Percentiles rank a stretch among this genome's conserved stretches.
Evolutionary conservation across 192 early-diverging fungal species (phyloP).

Genomic region (Backusella sp.): DNA sequence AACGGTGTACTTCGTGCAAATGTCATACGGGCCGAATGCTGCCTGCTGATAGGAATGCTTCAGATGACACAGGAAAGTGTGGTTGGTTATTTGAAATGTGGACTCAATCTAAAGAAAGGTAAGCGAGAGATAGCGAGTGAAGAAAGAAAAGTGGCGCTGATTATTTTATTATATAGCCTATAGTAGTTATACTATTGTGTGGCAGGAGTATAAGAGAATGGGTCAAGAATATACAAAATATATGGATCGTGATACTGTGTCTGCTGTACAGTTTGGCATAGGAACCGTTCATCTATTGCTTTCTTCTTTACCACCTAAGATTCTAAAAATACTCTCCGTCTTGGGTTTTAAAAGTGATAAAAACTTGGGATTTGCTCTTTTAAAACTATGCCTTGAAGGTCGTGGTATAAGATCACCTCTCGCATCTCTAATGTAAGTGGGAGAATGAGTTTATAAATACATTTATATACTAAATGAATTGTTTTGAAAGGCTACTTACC

Average conservation of each 20-base stretch:
- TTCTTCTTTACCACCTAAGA: slow-evolving; percentile 45
- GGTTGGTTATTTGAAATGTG: slow-evolving; percentile 48
- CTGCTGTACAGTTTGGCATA: slow-evolving; percentile 46
- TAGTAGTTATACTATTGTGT: slow-evolving; percentile 25
- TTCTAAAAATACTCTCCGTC: slow-evolving; percentile 41
- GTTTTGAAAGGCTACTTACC: slow-evolving; percentile 17
- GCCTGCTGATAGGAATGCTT: slow-evolving; percentile 45
- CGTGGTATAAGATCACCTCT: slow-evolving; percentile 47
- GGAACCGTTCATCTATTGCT: slow-evolving; percentile 39
- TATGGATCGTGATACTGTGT: slow-evolving; percentile 34
- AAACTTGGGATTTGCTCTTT: slow-evolving; percentile 43
- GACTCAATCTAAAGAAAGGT: slow-evolving; percentile 49
- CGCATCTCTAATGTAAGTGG: slow-evolving; percentile 45
- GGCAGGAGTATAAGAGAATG: slow-evolving; percentile 29
- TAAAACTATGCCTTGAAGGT: slow-evolving; percentile 40
- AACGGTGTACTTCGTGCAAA: slow-evolving; percentile 49
- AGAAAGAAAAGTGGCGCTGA: neutral
- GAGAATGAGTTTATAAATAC: no score
- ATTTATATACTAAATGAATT: no score
- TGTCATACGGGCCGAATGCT: slow-evolving; percentile 46
- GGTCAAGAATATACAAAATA: slow-evolving; percentile 5
- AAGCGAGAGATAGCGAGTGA: neutral
- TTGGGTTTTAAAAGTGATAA: slow-evolving; percentile 48
- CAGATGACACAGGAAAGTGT: slow-evolving; percentile 48
- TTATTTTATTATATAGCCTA: slow-evolving; percentile 24